These are phyloP conservation scores for Amanita phalloides DNA, from an alignment of 768 basidiomycete genomes.

Conservation along the genomic window DNA sequence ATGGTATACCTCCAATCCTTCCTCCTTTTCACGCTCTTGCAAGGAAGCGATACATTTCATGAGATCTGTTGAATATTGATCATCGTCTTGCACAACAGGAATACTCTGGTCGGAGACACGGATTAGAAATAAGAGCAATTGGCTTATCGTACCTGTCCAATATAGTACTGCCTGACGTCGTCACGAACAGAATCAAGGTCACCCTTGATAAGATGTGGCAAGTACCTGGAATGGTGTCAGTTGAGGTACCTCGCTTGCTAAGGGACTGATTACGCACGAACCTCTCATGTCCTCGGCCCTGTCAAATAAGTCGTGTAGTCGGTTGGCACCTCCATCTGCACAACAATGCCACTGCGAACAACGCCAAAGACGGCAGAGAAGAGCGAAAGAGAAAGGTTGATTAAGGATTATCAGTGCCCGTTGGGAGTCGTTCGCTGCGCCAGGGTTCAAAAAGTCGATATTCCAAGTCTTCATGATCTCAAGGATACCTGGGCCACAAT, in stretches of 20 bases:
- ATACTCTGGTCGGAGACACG: constrained; percentile 44
- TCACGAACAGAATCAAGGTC: constrained; percentile 83
- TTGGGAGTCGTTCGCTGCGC: constrained; percentile 7
- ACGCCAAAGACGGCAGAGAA: constrained; percentile 56
- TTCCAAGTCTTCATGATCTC: constrained; percentile 22
- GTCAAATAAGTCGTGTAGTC: constrained; percentile 49
- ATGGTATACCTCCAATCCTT: constrained; percentile 25
- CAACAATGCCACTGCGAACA: constrained; percentile 47
- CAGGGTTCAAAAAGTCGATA: constrained; percentile 26
- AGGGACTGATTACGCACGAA: not conserved
- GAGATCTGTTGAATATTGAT: constrained; percentile 86
- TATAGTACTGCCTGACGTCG: constrained; percentile 67
- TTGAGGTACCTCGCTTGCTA: not conserved
- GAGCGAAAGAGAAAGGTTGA: constrained; percentile 61
- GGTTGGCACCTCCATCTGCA: constrained; percentile 86
- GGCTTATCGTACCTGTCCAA: constrained; percentile 32
- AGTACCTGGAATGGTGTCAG: constrained; percentile 33
- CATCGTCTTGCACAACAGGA: constrained; percentile 48
- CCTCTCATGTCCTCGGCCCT: constrained; percentile 4
- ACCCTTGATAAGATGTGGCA: constrained; percentile 86
- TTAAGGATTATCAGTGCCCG: constrained; percentile 82
- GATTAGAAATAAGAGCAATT: not conserved
- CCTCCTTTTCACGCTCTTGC: constrained; percentile 39
- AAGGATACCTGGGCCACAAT: too few relatives aligned
- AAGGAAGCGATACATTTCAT: constrained; percentile 81